phyloP scores from a whole-genome alignment of 73 alveolate species.

The Blepharisma japonicum region DNA sequence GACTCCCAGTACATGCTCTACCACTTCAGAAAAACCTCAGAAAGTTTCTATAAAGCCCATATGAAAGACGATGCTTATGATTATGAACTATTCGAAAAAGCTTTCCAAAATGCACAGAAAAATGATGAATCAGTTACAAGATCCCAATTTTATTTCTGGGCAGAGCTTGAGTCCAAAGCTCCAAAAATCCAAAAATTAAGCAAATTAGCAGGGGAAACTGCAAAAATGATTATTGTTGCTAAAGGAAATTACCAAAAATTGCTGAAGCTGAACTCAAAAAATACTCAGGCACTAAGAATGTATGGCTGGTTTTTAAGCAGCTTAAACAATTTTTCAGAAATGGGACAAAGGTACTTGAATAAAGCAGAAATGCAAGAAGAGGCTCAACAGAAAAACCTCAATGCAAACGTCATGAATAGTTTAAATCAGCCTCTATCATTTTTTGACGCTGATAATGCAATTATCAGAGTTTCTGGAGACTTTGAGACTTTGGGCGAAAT shows the following conservation, averaged over 20 bases:
- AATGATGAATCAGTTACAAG: constrained; percentile 5
- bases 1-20: not conserved
- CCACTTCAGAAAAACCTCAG: constrained; percentile 13
- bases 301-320: constrained; percentile 21
- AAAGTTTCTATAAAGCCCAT: not conserved
- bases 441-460: constrained; percentile 8
- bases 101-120: constrained; percentile 13
- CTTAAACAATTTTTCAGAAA: not conserved
- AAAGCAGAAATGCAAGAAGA: constrained; percentile 17
- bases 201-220: not conserved
- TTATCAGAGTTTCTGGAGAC: not conserved
- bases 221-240: not conserved
- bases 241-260: not conserved
- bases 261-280: not conserved
- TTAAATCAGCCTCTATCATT: not conserved
- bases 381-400: not conserved
- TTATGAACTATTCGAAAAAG: constrained; percentile 3
- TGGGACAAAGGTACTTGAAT: not conserved
- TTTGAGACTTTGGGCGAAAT: not conserved
- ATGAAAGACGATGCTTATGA: constrained; percentile 16
- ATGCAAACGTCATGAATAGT: not conserved
- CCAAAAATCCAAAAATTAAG: not conserved
- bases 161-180: not conserved
- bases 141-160: constrained; percentile 9
- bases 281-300: constrained; percentile 5